Percentiles rank a stretch among this genome's conserved stretches.
These are phyloP conservation scores for Gracilaria gracilis DNA, from an alignment of 23 red algal genomes.

Conservation along the genomic window DNA sequence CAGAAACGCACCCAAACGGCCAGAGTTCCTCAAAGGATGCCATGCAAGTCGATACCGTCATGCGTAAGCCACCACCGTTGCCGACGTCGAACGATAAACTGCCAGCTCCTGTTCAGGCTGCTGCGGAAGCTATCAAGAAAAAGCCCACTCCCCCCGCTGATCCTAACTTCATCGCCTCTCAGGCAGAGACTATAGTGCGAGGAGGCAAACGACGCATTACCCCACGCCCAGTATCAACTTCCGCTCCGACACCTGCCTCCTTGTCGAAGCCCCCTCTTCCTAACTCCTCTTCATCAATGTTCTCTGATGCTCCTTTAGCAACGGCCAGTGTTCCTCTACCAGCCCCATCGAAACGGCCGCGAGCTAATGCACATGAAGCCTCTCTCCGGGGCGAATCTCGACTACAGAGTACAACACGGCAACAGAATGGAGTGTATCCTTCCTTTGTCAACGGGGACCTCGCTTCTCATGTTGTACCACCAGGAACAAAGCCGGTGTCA, in stretches of 20 bases:
- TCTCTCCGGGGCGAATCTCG: slow-evolving; percentile 12
- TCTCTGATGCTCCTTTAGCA: not conserved
- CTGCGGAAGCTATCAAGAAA: slow-evolving; percentile 43
- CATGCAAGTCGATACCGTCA: not conserved
- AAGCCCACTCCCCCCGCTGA: slow-evolving; percentile 67
- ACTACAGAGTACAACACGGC: not conserved
- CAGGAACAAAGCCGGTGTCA: slow-evolving; percentile 41
- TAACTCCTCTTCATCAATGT: not conserved
- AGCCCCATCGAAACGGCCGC: not conserved
- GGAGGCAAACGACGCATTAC: slow-evolving; percentile 93
- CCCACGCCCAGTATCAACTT: slow-evolving; percentile 60
- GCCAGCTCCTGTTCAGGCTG: slow-evolving; percentile 40
- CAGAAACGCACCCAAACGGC: not conserved
- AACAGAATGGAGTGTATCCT: slow-evolving; percentile 28
- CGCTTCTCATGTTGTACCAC: slow-evolving; percentile 9
- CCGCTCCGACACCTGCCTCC: slow-evolving; percentile 6
- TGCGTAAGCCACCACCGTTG: not conserved
- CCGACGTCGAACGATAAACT: slow-evolving; percentile 44
- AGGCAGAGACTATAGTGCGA: slow-evolving; percentile 76
- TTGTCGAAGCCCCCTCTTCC: slow-evolving; percentile 4
- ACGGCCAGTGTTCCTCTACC: slow-evolving; percentile 1
- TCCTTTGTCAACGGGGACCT: slow-evolving; percentile 32
- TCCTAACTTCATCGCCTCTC: slow-evolving; percentile 61
- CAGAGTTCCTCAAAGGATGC: slow-evolving; percentile 3
- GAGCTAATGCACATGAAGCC: slow-evolving; percentile 32